Evolutionary conservation across 139 green algal species (phyloP).

Genomic region (Microglena sp.): DNA sequence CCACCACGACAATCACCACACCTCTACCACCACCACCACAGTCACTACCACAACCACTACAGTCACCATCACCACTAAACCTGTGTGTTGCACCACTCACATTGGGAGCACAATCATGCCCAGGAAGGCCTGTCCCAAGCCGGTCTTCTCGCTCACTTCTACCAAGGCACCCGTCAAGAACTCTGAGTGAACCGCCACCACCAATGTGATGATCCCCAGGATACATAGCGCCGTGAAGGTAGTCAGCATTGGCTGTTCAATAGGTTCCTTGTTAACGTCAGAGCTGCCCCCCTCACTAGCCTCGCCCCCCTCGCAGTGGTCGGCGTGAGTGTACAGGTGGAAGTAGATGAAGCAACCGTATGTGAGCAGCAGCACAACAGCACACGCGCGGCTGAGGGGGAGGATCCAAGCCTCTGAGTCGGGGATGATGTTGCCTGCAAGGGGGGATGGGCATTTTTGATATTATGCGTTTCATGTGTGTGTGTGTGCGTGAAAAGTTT

Average conservation of each 20-base stretch:
- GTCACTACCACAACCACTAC: too few species aligned
- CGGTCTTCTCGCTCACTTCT: slow-evolving; percentile 47
- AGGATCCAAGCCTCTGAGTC: too few species aligned
- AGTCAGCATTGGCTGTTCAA: slow-evolving; percentile 48
- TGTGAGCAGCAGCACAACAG: slow-evolving; percentile 5
- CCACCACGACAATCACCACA: too few species aligned
- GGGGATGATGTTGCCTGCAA: too few species aligned
- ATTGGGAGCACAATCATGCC: too few species aligned
- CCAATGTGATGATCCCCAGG: slow-evolving; percentile 49
- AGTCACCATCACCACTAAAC: too few species aligned
- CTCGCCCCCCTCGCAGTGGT: neutral
- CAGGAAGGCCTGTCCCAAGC: slow-evolving; percentile 56
- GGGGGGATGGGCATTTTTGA: too few species aligned
- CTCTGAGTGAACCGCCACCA: slow-evolving; percentile 63
- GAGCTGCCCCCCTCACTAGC: slow-evolving; percentile 19
- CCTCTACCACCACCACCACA: too few species aligned
- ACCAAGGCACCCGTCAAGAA: slow-evolving; percentile 66
- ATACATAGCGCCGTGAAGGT: slow-evolving; percentile 37
- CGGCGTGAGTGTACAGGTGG: slow-evolving; percentile 65
- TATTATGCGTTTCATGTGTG: too few species aligned
- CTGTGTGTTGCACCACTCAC: too few species aligned
- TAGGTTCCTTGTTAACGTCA: slow-evolving; percentile 25
- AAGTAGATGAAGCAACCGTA: slow-evolving; percentile 77
- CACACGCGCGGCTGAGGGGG: too few species aligned
- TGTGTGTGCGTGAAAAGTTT: too few species aligned